These are phyloP conservation scores for Melastoma candidum DNA, from an alignment of 441 rosid genomes.

Conservation along the genomic window DNA sequence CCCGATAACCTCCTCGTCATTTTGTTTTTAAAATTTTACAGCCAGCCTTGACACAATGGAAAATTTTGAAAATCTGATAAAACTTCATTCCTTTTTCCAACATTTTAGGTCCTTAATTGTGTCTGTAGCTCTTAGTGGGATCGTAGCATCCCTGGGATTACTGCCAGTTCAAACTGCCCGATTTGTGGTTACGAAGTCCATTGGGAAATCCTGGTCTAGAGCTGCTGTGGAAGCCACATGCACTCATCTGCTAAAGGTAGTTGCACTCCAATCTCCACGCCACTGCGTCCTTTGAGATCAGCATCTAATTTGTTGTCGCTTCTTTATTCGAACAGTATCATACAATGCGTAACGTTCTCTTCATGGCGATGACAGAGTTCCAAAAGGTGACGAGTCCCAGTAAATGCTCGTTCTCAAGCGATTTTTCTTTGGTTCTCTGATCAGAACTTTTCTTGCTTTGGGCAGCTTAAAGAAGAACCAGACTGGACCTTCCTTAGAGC, in stretches of 20 bases:
- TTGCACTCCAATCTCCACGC: background rate
- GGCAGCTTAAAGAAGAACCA: slow-evolving; percentile 56
- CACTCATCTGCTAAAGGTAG: slow-evolving; percentile 64
- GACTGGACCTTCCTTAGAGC: slow-evolving; percentile 72
- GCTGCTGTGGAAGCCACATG: slow-evolving; percentile 55
- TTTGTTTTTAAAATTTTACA: too few species aligned
- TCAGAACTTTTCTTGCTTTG: too few species aligned
- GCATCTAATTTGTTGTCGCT: too few species aligned
- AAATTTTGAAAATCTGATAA: too few species aligned
- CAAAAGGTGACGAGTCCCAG: slow-evolving; percentile 25
- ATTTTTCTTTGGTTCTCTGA: too few species aligned
- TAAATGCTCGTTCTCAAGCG: too few species aligned
- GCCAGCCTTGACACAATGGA: too few species aligned
- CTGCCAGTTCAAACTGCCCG: slow-evolving; percentile 39
- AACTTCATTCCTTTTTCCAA: too few species aligned
- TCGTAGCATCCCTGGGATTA: slow-evolving; percentile 38
- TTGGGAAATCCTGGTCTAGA: slow-evolving; percentile 62
- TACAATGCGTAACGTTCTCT: slow-evolving; percentile 53
- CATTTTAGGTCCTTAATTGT: slow-evolving; percentile 44
- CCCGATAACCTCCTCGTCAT: too few species aligned
- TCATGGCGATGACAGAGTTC: slow-evolving; percentile 70
- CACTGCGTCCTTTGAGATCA: background rate
- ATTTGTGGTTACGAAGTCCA: slow-evolving; percentile 23
- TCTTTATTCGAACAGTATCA: slow-evolving; percentile 44
- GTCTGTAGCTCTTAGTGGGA: slow-evolving; percentile 34